phyloP scores from a whole-genome alignment of 768 basidiomycete genomes.

The Lyophyllum decastes region DNA sequence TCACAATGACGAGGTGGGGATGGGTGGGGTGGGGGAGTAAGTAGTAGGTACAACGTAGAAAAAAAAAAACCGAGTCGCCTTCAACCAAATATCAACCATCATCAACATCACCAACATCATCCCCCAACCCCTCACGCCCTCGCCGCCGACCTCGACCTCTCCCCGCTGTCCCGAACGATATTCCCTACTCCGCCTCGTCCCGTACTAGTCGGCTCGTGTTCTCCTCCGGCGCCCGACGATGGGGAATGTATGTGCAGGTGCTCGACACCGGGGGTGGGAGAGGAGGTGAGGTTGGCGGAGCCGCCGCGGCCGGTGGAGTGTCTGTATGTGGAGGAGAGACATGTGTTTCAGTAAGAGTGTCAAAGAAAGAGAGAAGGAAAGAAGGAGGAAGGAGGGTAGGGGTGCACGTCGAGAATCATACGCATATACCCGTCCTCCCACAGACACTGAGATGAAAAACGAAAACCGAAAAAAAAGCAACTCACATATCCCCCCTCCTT shows the following conservation, averaged over 20 bases:
- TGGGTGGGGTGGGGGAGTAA: no score
- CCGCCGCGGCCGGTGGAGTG: constrained; percentile 7
- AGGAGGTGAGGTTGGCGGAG: not conserved
- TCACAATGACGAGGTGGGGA: no score
- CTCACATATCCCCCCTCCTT: not conserved
- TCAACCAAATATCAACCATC: no score
- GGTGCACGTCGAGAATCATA: no score
- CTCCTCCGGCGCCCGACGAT: not conserved
- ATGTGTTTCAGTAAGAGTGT: not conserved
- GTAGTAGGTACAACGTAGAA: no score
- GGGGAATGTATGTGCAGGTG: not conserved
- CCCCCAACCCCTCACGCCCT: not conserved
- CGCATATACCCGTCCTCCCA: no score
- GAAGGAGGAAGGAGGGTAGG: not conserved
- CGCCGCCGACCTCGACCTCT: not conserved
- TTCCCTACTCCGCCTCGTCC: constrained; percentile 6
- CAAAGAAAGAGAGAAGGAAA: not conserved
- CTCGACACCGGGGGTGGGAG: not conserved
- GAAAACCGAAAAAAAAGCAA: not conserved
- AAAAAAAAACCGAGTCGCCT: no score
- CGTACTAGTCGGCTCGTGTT: constrained; percentile 1
- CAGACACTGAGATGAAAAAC: no score
- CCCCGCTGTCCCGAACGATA: not conserved
- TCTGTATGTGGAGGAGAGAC: not conserved
- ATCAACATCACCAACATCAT: no score